These are phyloP conservation scores for Lantana camara DNA, from an alignment of 257 asterid genomes.

Conservation along the genomic window DNA sequence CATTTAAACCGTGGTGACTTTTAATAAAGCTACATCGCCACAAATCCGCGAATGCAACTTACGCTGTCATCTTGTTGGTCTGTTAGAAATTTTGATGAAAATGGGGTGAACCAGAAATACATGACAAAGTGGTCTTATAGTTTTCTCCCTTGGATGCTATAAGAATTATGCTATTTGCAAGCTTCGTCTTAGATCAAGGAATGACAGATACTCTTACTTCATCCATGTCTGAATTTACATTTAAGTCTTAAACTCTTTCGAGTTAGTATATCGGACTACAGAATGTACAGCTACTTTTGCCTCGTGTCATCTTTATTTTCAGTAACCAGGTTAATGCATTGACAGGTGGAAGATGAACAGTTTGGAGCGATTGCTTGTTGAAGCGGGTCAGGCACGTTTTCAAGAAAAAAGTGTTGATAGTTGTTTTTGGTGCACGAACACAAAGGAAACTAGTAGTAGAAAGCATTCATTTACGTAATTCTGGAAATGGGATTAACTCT, in stretches of 20 bases:
- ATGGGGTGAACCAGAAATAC: background rate
- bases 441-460: background rate
- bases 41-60: background rate
- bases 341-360: conserved; percentile 16
- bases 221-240: conserved; percentile 8
- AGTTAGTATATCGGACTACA: background rate
- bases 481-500: background rate
- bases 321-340: conserved; percentile 5
- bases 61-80: conserved; percentile 19
- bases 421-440: conserved; percentile 10
- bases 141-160: background rate
- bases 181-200: conserved; percentile 5
- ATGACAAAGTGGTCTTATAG: background rate
- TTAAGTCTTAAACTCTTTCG: background rate
- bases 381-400: conserved; percentile 2
- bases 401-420: conserved; percentile 1
- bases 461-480: background rate
- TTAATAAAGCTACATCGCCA: background rate
- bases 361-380: background rate
- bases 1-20: background rate
- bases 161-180: background rate
- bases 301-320: conserved; percentile 4
- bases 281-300: background rate
- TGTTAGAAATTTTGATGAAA: background rate
- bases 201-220: background rate